Evolutionary conservation across 345 rosid genomes (phyloP).

Genomic region (Gossypium sturtianum): DNA sequence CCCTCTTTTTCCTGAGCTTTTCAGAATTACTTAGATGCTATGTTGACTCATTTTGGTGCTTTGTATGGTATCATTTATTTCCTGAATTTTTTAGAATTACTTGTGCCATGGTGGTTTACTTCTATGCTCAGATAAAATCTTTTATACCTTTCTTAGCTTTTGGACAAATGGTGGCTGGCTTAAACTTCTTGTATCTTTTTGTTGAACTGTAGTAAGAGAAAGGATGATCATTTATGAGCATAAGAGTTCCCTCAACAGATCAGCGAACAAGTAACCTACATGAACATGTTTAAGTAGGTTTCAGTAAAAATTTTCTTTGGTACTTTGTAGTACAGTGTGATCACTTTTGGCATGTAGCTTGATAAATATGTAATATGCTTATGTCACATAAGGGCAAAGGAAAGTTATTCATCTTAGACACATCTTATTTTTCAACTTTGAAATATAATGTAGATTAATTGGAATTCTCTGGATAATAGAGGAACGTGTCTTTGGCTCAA

Average conservation of each 20-base stretch:
- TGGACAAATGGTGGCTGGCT: background rate
- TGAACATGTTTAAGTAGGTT: background rate
- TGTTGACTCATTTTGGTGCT: background rate
- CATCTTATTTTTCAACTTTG: background rate
- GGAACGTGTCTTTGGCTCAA: background rate
- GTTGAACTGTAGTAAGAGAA: background rate
- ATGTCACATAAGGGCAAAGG: background rate
- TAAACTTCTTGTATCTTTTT: background rate
- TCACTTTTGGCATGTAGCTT: background rate
- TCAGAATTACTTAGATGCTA: background rate
- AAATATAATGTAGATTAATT: background rate
- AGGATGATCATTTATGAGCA: background rate
- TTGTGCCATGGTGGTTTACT: background rate
- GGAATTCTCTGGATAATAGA: background rate
- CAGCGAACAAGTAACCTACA: background rate
- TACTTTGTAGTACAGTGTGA: background rate
- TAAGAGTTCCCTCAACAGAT: background rate
- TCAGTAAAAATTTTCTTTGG: background rate
- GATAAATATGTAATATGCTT: background rate
- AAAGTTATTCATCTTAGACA: background rate
- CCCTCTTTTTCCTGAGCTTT: background rate
- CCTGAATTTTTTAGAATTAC: background rate
- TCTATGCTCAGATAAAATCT: background rate
- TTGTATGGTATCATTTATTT: background rate
- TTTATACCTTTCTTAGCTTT: background rate